Percentiles rank a stretch among this genome's conserved stretches.
These are phyloP conservation scores for Houttuynia cordata DNA, from an alignment of 164 flowering plant species.

Conservation along the genomic window DNA sequence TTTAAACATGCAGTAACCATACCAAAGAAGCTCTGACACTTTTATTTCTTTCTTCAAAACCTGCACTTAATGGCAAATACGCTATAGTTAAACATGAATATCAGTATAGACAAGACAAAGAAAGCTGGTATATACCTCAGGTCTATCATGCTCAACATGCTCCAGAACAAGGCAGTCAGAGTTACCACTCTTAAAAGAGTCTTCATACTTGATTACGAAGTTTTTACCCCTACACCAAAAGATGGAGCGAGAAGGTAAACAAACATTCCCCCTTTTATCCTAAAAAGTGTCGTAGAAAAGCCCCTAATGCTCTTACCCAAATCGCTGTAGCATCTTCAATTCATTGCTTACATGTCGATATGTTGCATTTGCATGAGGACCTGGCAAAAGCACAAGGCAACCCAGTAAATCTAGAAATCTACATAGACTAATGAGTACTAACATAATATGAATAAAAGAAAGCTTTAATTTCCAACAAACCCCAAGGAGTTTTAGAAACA, in stretches of 20 bases:
- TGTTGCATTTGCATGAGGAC: slow-evolving; percentile 68
- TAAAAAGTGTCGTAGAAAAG: background rate
- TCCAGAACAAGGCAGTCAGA: slow-evolving; percentile 70
- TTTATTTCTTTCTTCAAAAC: slow-evolving; percentile 72
- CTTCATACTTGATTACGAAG: slow-evolving; percentile 69
- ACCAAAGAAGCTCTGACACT: slow-evolving; percentile 65
- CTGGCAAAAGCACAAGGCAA: slow-evolving; percentile 19
- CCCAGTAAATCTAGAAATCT: background rate
- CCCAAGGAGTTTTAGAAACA: background rate
- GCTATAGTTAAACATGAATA: background rate
- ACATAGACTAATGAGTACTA: background rate
- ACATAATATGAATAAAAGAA: background rate
- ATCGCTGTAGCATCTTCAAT: slow-evolving; percentile 65
- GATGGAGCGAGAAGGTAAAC: background rate
- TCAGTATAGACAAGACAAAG: background rate
- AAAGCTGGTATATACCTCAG: slow-evolving; percentile 49
- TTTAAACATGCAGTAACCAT: slow-evolving; percentile 87
- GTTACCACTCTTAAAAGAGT: slow-evolving; percentile 48
- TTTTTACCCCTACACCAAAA: slow-evolving; percentile 53
- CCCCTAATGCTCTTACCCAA: slow-evolving; percentile 44
- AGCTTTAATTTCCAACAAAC: background rate
- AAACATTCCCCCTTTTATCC: background rate
- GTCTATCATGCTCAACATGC: slow-evolving; percentile 90
- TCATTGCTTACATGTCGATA: slow-evolving; percentile 57
- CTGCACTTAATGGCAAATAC: slow-evolving; percentile 17